Percentiles rank a stretch among this genome's conserved stretches.
These are phyloP conservation scores for Cinnamomum chago DNA, from an alignment of 164 flowering plant species.

Conservation along the genomic window DNA sequence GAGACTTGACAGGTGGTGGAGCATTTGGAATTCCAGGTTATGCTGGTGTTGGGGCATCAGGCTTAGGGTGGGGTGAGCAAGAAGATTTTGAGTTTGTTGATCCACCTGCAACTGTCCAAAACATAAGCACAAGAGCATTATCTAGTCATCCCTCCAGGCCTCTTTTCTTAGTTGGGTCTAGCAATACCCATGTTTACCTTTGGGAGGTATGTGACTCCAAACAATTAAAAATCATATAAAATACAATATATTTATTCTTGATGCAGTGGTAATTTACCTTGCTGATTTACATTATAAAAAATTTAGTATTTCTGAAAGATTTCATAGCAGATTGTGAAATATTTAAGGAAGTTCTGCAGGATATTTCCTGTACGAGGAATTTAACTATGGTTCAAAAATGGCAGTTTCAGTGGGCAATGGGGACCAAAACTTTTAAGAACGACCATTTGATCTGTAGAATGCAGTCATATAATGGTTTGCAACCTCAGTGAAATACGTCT, in stretches of 20 bases:
- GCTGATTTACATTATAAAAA: background rate
- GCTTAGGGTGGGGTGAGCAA: slow-evolving; percentile 81
- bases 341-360: background rate
- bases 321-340: background rate
- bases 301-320: slow-evolving; percentile 2
- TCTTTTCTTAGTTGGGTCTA: slow-evolving; percentile 92
- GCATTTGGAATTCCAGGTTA: slow-evolving; percentile 76
- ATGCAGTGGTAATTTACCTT: background rate
- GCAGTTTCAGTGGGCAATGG: background rate
- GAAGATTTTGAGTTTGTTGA: slow-evolving; percentile 80
- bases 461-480: too few species aligned
- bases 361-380: background rate
- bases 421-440: background rate
- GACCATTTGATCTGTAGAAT: background rate
- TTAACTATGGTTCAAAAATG: too few species aligned
- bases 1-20: slow-evolving; percentile 62
- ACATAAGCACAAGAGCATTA: slow-evolving; percentile 69
- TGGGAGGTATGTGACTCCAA: slow-evolving; percentile 76
- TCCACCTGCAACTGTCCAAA: slow-evolving; percentile 72
- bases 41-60: slow-evolving; percentile 75
- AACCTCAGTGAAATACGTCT: too few species aligned
- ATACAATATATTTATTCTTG: background rate
- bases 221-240: background rate
- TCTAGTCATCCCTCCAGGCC: slow-evolving; percentile 89
- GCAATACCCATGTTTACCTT: slow-evolving; percentile 80